phyloP scores from a whole-genome alignment of 1,139 yeast genomes.

The Blastobotrys petasosporus region DNA sequence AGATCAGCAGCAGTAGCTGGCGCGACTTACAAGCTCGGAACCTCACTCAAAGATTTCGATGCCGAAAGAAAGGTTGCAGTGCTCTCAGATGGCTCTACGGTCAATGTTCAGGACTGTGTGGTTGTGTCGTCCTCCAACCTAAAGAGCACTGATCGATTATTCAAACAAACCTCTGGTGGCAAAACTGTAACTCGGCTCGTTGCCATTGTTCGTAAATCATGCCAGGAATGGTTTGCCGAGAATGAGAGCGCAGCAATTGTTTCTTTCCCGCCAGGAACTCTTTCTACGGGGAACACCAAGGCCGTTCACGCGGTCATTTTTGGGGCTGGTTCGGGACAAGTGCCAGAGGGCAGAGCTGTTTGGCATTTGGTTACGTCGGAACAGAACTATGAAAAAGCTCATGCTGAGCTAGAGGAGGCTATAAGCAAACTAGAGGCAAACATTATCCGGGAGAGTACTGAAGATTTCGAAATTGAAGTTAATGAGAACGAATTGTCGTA shows the following conservation, averaged over 20 bases:
- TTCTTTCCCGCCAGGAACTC: slow-evolving; percentile 86
- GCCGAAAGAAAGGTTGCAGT: slow-evolving; percentile 59
- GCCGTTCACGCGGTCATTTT: slow-evolving; percentile 84
- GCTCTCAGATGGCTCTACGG: slow-evolving; percentile 69
- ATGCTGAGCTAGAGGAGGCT: slow-evolving; percentile 74
- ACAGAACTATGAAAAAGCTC: slow-evolving; percentile 56
- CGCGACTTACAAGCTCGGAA: slow-evolving; percentile 80
- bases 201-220: slow-evolving; percentile 78
- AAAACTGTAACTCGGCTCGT: slow-evolving; percentile 54
- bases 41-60: slow-evolving; percentile 58
- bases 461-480: slow-evolving; percentile 46
- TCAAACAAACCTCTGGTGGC: slow-evolving; percentile 26
- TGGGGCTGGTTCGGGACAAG: slow-evolving; percentile 85
- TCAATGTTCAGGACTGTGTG: slow-evolving; percentile 44
- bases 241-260: slow-evolving; percentile 81
- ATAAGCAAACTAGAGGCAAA: slow-evolving; percentile 72
- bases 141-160: neutral
- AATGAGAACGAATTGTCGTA: slow-evolving; percentile 52
- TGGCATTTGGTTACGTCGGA: slow-evolving; percentile 87
- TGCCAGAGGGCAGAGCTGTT: slow-evolving; percentile 80
- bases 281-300: slow-evolving; percentile 56
- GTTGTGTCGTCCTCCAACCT: slow-evolving; percentile 8
- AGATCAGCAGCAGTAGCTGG: slow-evolving; percentile 98
- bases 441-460: slow-evolving; percentile 69
- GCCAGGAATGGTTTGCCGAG: slow-evolving; percentile 86